Base-by-base conservation (phyloP, 2,329 filamentous ascomycete genomes). In the Simplicillium aogashimaense region DNA sequence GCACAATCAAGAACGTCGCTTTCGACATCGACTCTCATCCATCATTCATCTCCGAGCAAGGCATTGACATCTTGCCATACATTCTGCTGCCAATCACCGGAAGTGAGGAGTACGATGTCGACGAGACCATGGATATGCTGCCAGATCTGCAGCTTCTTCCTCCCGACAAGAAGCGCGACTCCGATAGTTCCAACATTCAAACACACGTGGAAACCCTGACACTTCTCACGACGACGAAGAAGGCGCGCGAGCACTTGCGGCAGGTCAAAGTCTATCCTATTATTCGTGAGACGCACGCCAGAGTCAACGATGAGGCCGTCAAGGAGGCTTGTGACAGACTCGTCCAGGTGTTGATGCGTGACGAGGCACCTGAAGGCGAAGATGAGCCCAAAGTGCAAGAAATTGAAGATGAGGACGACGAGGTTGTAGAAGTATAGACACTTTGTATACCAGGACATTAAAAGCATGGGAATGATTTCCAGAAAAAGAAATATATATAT, bases 191-290 rank as follows among this genome's bases (percentile, higher is more conserved):
- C 36, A 92, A 95, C 47, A 71, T 95, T 40, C 77, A 83, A 55
- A 92, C 86, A 3, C 89, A 97, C 58, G 63, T 98, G 15, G 92
- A 98, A 64, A 95, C 88, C 1, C 60, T 98, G 40, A 73, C 89
- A 42, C 65, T 98, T 14, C 62, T 98, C 43, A 89, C 86, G 0
- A 89, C 84, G 6, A 90, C 86, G 7, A 71, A 77, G 7, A 70
- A 81, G 50, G 86, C 83, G 2, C 74, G 90, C 44, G 83, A 94
- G 7, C 64, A 75, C 40, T 68, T 97, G 70, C 74, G 88, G 14
- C 66, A 72, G 14, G 69, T 90, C 35, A 86, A 87, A 51, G 85
- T 95, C 1, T 98, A 98, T 59, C 86, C 89, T 0, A 80, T 97
- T 36, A 69, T 97, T 15, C 73, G 92, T 38, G 92, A 97, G 61